A percentile compares a stretch with the other conserved stretches of the same genome.
Conservation (phyloP, 176 grass and related monocot genomes). For the Zoysia pacifica region DNA sequence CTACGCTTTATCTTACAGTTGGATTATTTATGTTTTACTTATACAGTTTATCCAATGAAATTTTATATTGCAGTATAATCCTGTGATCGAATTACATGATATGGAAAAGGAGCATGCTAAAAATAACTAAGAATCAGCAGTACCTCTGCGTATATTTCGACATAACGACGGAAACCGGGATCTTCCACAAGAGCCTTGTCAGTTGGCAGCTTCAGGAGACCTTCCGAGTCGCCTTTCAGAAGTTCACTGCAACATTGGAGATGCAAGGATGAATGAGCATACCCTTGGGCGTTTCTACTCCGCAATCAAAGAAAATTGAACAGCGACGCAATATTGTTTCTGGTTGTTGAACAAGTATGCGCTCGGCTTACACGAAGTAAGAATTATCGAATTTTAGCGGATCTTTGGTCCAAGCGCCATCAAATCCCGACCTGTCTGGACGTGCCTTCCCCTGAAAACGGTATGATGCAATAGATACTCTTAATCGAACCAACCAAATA, state of each 20-base stretch:
- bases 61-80: no score
- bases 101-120: background rate
- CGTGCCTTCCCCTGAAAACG: constrained; percentile 54
- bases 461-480: no score
- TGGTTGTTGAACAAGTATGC: background rate
- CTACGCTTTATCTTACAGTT: background rate
- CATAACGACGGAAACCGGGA: constrained; percentile 43
- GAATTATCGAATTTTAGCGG: constrained; percentile 70
- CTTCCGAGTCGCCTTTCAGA: constrained; percentile 45
- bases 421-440: constrained; percentile 56
- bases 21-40: background rate
- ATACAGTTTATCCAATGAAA: no score
- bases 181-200: constrained; percentile 63
- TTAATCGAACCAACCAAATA: background rate
- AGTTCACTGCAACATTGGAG: constrained; percentile 51
- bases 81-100: background rate
- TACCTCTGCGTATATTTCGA: constrained; percentile 61
- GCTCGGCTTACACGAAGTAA: constrained; percentile 48
- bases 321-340: background rate
- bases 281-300: background rate
- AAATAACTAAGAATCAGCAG: no score
- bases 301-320: background rate
- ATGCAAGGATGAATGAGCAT: background rate
- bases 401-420: constrained; percentile 68
- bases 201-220: constrained; percentile 62